Base-by-base conservation (phyloP, 768 basidiomycete genomes). In the Boletus edulis region DNA sequence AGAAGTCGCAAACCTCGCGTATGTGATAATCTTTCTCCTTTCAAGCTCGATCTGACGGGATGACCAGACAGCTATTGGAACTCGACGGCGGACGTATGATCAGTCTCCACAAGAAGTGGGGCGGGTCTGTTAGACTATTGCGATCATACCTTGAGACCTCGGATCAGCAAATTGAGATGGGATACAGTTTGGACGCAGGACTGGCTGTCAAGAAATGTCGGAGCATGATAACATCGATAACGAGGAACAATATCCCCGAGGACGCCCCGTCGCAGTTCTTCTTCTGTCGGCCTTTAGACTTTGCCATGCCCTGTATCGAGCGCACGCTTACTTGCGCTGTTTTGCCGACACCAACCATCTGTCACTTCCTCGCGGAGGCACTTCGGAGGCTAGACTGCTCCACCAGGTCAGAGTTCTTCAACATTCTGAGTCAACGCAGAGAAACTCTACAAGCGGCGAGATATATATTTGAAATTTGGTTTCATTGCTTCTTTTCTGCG, bases 271-370 rank as follows among this genome's bases (percentile, higher is more conserved):
- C 20, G 8, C 2, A 10, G 2, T 45, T 51, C 29, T 55, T 44
- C 20, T 55, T 52, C 35, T 12, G 14, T 38, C 35, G 43, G 8
- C 51, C 51, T 0, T 4, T 11, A 2, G 5, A 14, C 4, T 4
- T 13, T 9, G 5, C 4, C 9, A 3, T 2, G 4, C 7, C 7
- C 2, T 1, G 0, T 9, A 12, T 6, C 12, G 1, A 2, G n/a
- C 3, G 7, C 14, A 12, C 1, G 13, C 1, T 11, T 17, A 40
- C 4, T 6, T 10, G 7, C 8, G 2, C 31, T 24, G 22, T 3
- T 5, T 22, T 51, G 7, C 50, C 50, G 11, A 51, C 50, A 4
- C 32, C 4, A 31, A 40, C n/a, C 4, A 11, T 40, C 4, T 38
- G 49, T 13, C 5, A 14, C n/a, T 5, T 49, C 9, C 37, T 40